Percentiles rank a stretch among this genome's conserved stretches.
Evolutionary conservation across 371 early-diverging fungal species (phyloP).

Genomic region (Mucor saturninus): DNA sequence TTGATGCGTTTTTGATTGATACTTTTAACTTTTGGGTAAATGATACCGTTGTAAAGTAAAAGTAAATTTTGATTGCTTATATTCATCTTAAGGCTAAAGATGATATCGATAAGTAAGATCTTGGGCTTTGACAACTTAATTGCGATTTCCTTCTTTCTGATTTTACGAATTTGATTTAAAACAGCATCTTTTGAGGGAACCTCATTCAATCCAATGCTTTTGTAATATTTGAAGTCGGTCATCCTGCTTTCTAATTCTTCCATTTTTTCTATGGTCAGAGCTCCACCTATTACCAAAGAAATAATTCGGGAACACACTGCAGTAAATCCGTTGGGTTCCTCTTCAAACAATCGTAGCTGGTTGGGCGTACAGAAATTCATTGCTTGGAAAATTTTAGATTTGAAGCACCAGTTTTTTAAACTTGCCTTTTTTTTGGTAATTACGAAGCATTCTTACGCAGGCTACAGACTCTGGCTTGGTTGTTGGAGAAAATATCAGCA

Average conservation of each 20-base stretch:
- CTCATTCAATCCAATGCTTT: neutral
- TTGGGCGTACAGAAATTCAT: neutral
- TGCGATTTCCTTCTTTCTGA: neutral
- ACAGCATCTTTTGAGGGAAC: neutral
- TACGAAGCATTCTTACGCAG: neutral
- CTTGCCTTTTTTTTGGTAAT: neutral
- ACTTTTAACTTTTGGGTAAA: neutral
- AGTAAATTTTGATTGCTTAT: neutral
- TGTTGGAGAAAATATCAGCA: neutral
- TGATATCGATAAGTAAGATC: neutral
- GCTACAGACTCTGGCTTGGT: neutral
- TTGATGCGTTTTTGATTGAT: no score
- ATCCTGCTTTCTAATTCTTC: neutral
- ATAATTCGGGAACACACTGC: neutral
- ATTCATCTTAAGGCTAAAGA: neutral
- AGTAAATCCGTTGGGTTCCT: neutral
- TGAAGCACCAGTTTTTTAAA: neutral
- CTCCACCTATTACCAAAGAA: neutral
- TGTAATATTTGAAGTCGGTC: neutral
- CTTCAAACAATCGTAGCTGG: neutral
- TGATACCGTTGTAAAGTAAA: neutral
- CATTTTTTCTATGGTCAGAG: no score
- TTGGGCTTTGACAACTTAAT: neutral
- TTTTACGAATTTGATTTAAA: neutral
- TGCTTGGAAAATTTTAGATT: neutral